Evolutionary conservation across 2,329 filamentous ascomycete species (phyloP), one percentile per base, ranked within the genome.

Genomic region (Pseudopyrenochaeta lycopersici): DNA sequence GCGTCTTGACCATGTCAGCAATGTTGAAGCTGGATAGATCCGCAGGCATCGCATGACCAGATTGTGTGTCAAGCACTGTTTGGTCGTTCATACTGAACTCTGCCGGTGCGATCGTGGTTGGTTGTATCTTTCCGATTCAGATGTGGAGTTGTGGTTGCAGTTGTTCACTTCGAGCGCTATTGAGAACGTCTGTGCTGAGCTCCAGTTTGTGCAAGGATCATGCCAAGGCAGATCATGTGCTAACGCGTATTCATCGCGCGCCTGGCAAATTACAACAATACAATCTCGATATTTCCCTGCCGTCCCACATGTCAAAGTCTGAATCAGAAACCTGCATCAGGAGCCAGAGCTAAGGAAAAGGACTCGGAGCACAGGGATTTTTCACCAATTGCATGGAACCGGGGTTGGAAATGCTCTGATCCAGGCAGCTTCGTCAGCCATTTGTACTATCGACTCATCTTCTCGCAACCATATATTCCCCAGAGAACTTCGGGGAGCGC

Each of bases 1-100:
- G 50, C 9, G 67, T 69, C 32, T 72, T 63, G 32, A 75, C 54
- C n/a, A 68, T 60, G 35, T 65, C 58, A 20, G 60, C 46, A 3
- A 69, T 60, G 17, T 69, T 60, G 50, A 70, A 68, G 3, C 33
- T 56, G 11, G 63, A 56, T 9, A 60, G 49, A 10, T 66, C 67
- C 10, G 52, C 45, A 23, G 58, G 52, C 43, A 57, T 43, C 4
- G 51, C 48, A 9, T 59, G 56, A 32, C 46, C 47, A 30, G 53
- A 42, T 15, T 29, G 31, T 11, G 36, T 15, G 11, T 33, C 7
- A n/a, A 23, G 12, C 1, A 33, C 20, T 39, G 54, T 46, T 41
- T 54, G 54, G 30, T 50, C 47, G 27, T 53, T 53, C 58, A 63
- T 63, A 15, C 17, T 42, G 43, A 14, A 31, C 36, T 21, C 4